Percentiles rank a stretch among this genome's conserved stretches.
Evolutionary conservation across 1,284 basidiomycete genomes (phyloP).

Genomic region (Stereum hirsutum): DNA sequence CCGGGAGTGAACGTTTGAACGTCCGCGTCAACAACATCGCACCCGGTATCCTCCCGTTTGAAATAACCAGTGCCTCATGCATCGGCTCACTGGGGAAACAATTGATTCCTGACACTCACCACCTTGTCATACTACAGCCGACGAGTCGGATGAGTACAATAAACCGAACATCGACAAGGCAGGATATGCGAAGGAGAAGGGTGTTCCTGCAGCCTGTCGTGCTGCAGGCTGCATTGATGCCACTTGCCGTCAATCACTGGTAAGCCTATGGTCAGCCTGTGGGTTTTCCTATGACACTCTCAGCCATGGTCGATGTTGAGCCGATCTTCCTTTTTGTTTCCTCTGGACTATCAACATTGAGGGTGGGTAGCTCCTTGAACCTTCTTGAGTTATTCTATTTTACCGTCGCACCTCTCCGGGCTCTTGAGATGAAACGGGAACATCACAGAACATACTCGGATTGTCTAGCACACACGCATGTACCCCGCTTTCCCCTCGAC

Average conservation of each 20-base stretch:
- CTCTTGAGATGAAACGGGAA: neutral
- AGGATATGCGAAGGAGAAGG: conserved; percentile 23
- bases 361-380: conserved; percentile 23
- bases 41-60: conserved; percentile 27
- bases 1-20: conserved; percentile 21
- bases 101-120: no score
- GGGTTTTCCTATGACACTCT: neutral
- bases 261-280: conserved; percentile 29
- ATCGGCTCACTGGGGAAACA: neutral
- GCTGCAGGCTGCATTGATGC: conserved; percentile 25
- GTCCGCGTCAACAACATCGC: conserved; percentile 29
- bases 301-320: neutral
- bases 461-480: no score
- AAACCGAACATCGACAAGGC: conserved; percentile 22
- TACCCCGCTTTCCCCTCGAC: no score
- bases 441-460: neutral
- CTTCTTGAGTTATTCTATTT: conserved; percentile 16
- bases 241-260: conserved; percentile 24
- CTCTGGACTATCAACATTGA: conserved; percentile 20
- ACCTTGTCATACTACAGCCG: no score
- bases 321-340: neutral
- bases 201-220: conserved; percentile 27
- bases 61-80: conserved; percentile 25
- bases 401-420: neutral
- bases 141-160: conserved; percentile 24